Percentiles rank a stretch among this genome's conserved stretches.
Evolutionary conservation across 2,329 filamentous ascomycete species (phyloP).

Genomic region (Metarhizium sp.): DNA sequence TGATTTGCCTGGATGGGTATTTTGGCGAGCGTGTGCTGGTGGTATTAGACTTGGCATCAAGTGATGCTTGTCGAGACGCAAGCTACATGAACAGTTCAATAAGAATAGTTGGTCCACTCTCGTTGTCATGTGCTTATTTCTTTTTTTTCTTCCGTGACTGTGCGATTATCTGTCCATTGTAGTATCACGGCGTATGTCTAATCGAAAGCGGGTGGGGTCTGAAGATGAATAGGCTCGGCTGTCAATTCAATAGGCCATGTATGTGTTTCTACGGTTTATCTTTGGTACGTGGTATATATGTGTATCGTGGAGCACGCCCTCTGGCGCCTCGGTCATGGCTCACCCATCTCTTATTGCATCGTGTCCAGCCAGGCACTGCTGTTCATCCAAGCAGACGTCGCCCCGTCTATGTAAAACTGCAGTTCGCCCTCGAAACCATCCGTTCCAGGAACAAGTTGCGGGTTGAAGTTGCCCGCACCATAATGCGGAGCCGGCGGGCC

Average conservation of each 20-base stretch:
- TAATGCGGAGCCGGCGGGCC: neutral
- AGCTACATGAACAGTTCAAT: neutral
- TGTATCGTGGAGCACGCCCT: neutral
- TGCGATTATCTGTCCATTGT: neutral
- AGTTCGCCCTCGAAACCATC: constrained; percentile 39
- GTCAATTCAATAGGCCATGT: neutral
- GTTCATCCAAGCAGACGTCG: constrained; percentile 9
- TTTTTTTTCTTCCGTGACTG: too few relatives aligned
- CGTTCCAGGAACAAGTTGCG: constrained; percentile 21
- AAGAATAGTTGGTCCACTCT: constrained; percentile 1
- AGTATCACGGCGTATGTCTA: neutral
- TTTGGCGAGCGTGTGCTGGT: constrained; percentile 2
- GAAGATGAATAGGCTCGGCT: neutral
- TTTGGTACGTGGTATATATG: neutral
- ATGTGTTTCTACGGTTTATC: neutral
- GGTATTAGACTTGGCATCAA: constrained; percentile 5
- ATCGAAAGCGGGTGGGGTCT: neutral
- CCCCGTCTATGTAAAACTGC: constrained; percentile 32
- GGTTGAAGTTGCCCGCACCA: constrained; percentile 2
- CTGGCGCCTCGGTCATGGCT: neutral
- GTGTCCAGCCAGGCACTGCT: constrained; percentile 8
- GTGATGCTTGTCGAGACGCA: constrained; percentile 5
- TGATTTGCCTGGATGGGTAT: neutral
- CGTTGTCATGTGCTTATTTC: neutral
- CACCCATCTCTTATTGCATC: constrained; percentile 1